Percentiles rank a stretch among this genome's conserved stretches.
Evolutionary conservation across 352 stramenopile genomes (phyloP).

Genomic region (Pythium inflatum): DNA sequence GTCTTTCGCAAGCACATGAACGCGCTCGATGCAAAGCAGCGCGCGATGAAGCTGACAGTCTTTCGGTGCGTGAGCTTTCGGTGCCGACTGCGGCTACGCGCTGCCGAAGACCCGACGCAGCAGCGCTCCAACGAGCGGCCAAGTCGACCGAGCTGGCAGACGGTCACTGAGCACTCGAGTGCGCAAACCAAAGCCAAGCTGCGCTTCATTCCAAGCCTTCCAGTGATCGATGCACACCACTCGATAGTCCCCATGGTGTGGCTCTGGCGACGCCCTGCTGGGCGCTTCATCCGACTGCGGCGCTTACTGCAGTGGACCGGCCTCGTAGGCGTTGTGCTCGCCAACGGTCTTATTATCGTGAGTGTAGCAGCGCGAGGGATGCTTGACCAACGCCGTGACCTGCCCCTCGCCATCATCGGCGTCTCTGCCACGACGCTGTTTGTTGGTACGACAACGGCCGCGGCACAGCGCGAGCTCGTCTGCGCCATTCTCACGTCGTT

Average conservation of each 20-base stretch:
- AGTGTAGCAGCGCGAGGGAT: background rate
- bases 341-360: background rate
- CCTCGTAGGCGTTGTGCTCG: background rate
- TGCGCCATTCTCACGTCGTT: conserved; percentile 40
- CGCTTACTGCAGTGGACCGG: too few species aligned
- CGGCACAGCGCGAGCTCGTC: conserved; percentile 40
- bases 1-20: conserved; percentile 9
- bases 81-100: conserved; percentile 7
- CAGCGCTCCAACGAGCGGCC: too few species aligned
- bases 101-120: too few species aligned
- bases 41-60: background rate
- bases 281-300: too few species aligned
- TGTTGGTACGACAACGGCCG: background rate
- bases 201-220: too few species aligned
- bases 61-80: conserved; percentile 29
- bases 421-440: background rate
- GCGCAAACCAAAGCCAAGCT: background rate
- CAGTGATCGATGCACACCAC: background rate
- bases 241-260: background rate
- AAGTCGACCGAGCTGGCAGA: too few species aligned
- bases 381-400: too few species aligned
- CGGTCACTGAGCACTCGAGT: too few species aligned
- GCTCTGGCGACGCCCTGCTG: background rate
- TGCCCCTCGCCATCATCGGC: background rate
- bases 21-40: background rate